Conservation (phyloP, 148 eudicot species). For the Dianthus caryophyllus region DNA sequence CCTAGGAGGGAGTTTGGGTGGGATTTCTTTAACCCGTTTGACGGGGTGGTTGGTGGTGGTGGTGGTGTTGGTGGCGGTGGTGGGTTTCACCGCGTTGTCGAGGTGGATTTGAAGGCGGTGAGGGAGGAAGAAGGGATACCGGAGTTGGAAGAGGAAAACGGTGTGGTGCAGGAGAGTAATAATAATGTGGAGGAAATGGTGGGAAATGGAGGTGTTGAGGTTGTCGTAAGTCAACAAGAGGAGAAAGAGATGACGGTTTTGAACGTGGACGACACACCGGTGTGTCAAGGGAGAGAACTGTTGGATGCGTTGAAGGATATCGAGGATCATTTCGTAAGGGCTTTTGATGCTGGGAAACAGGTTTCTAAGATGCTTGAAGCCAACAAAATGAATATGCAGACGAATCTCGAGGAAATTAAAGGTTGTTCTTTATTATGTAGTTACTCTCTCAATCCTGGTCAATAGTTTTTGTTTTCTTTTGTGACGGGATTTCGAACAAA, state of each 20-base stretch:
- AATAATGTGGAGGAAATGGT: not conserved
- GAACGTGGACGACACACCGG: slow-evolving; percentile 57
- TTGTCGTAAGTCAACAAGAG: slow-evolving; percentile 30
- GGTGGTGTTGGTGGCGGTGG: slow-evolving; percentile 13
- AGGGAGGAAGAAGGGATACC: slow-evolving; percentile 84
- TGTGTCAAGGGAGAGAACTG: slow-evolving; percentile 63
- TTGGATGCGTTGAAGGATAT: slow-evolving; percentile 83
- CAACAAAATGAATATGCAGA: slow-evolving; percentile 65
- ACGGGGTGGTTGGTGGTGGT: slow-evolving; percentile 43
- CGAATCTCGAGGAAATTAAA: slow-evolving; percentile 82
- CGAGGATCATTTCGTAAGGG: slow-evolving; percentile 78
- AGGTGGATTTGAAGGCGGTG: slow-evolving; percentile 65
- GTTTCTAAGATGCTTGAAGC: slow-evolving; percentile 84
- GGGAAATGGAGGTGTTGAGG: slow-evolving; percentile 33
- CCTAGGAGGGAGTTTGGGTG: slow-evolving; percentile 87
- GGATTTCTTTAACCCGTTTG: slow-evolving; percentile 94
- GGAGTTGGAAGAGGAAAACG: slow-evolving; percentile 65
- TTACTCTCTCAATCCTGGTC: too few relatives aligned
- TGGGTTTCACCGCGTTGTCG: slow-evolving; percentile 41
- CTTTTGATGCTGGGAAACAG: slow-evolving; percentile 74
- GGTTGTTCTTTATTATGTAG: slow-evolving; percentile 30
- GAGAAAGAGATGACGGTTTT: slow-evolving; percentile 66
- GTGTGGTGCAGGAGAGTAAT: slow-evolving; percentile 20
- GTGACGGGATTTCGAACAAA: too few relatives aligned
- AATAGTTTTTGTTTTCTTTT: not conserved